These are phyloP conservation scores for Hymenoscyphus scutula DNA, from an alignment of 2,329 filamentous ascomycete genomes.

Conservation along the genomic window DNA sequence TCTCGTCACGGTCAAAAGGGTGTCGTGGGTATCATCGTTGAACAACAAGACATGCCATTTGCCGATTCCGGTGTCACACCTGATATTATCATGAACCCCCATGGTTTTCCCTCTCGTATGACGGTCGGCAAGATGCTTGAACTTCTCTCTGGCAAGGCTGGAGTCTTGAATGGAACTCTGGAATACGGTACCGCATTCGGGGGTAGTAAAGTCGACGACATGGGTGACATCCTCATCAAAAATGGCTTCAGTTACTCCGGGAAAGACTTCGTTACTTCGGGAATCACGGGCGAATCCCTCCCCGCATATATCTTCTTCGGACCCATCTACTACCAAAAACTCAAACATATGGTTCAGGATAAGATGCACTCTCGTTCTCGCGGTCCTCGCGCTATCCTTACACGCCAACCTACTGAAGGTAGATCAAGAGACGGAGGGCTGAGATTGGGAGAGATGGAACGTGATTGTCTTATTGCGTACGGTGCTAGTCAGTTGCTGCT, in stretches of 20 bases:
- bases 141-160: constrained; percentile 90
- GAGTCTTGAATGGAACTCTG: constrained; percentile 77
- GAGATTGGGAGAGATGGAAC: constrained; percentile 96
- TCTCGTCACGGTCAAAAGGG: constrained; percentile 98
- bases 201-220: constrained; percentile 81
- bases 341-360: constrained; percentile 99
- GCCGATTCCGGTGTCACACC: constrained; percentile 86
- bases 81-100: constrained; percentile 99
- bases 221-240: constrained; percentile 79
- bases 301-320: constrained; percentile 98
- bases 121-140: constrained; percentile 98
- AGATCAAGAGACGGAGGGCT: constrained; percentile 89
- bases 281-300: constrained; percentile 89
- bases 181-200: constrained; percentile 90
- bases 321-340: constrained; percentile 98
- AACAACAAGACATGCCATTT: constrained; percentile 97
- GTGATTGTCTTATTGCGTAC: constrained; percentile 96
- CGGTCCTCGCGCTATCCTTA: constrained; percentile 87
- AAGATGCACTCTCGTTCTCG: constrained; percentile 97
- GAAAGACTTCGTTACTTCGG: constrained; percentile 94
- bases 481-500: constrained; percentile 89
- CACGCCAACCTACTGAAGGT: constrained; percentile 93
- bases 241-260: constrained; percentile 95
- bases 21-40: constrained; percentile 93
- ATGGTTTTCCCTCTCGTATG: constrained; percentile 99